Evolutionary conservation across 1,139 yeast species (phyloP), one percentile per base, ranked within the genome.

Genomic region (Scheffersomyces quercinus): DNA sequence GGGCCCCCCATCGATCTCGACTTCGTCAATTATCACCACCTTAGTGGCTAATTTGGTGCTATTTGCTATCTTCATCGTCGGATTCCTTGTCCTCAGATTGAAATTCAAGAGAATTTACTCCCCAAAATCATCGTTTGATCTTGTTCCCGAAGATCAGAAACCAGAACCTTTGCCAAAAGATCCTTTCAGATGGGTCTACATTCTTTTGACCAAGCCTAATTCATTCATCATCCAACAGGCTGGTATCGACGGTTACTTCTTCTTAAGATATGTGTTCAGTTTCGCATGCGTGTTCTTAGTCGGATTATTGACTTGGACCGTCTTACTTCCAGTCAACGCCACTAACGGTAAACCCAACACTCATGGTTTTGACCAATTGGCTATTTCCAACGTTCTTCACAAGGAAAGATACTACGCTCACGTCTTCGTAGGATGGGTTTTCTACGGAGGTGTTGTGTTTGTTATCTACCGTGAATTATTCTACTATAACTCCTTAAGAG

Each of bases 391-490:
- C 60, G 81, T 84, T 36, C 65, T 62, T 28, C 55, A 80, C 57
- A 65, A 67, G 41, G 67, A 77, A 41, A 76, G 96, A 45, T 87
- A 85, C 65, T 93, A 82, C 64, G 97, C 97, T 2, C 96, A 91
- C 60, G 91, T 85, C 2, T 77, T 93, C 48, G 68, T 88, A 43
- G 83, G 93, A 3, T 87, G 96, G 95, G 54, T 82, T 34, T 88
- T 79, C 61, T 88, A 85, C 64, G 90, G 95, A 37, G 62, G 74
- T 35, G 75, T 88, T 43, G 63, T 88, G 35, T 89, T 80, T 60
- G 75, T 86, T 29, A 75, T 90, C 47, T 90, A 88, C 68, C 73
- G 96, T 44, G 99, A 93, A 65, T 71, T 90, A 61, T 80, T 81
- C 52, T 90, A 82, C 65, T 93, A 83, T 68, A 80, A 85, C 47